phyloP scores from a whole-genome alignment of 129 eudicot species.

The carrot (Daucus carota) region DNA sequence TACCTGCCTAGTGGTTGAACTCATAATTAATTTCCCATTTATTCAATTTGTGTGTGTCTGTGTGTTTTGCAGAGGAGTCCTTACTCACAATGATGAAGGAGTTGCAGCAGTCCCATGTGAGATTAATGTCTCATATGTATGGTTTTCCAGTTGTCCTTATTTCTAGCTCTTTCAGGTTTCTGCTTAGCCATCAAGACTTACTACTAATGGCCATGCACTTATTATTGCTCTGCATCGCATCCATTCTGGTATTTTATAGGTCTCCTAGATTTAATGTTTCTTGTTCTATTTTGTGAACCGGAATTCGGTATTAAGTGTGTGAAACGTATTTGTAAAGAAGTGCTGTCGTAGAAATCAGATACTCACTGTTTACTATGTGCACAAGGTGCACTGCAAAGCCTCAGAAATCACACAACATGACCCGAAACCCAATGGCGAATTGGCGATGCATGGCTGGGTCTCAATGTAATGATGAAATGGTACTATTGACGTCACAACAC shows the following conservation, averaged over 20 bases:
- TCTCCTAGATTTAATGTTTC: background rate
- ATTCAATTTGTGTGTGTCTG: background rate
- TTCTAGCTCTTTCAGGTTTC: background rate
- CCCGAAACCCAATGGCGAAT: background rate
- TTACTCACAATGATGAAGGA: slow-evolving; percentile 3
- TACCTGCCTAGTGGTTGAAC: background rate
- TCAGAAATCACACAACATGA: too few species aligned
- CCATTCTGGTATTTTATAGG: background rate
- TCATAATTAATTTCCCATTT: background rate
- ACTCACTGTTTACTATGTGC: too few species aligned
- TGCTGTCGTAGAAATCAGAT: too few species aligned
- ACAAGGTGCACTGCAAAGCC: too few species aligned
- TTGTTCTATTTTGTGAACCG: background rate
- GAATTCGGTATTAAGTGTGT: background rate
- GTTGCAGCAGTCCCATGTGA: background rate
- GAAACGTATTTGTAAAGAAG: too few species aligned
- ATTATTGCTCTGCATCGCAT: too few species aligned
- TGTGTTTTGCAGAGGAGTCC: background rate
- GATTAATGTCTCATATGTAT: background rate
- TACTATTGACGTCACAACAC: background rate
- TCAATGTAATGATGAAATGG: background rate
- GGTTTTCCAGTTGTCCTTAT: too few species aligned
- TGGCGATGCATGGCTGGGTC: background rate
- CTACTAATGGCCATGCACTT: background rate
- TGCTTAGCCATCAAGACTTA: background rate